These are phyloP conservation scores for Naumovozyma castellii DNA, from an alignment of 805 yeast species.

Conservation along the genomic window DNA sequence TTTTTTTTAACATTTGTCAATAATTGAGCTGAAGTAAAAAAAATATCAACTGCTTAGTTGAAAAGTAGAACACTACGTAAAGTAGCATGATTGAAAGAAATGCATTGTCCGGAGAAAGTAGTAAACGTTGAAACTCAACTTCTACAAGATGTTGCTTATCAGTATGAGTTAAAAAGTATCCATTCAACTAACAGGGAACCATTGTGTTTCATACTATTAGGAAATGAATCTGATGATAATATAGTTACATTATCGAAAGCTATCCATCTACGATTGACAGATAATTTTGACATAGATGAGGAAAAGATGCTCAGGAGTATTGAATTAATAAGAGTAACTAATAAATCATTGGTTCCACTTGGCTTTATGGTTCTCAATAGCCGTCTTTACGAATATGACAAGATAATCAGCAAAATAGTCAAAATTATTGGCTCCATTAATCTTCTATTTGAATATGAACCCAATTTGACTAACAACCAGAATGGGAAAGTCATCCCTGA, in stretches of 20 bases:
- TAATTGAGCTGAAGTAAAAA: too few species aligned
- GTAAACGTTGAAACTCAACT: neutral
- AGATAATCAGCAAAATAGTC: constrained; percentile 1
- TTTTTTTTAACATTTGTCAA: too few species aligned
- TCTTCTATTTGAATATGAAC: neutral
- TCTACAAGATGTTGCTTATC: constrained; percentile 9
- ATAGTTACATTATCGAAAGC: neutral
- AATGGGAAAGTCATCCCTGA: neutral
- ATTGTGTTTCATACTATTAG: constrained; percentile 12
- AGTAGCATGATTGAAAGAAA: too few species aligned
- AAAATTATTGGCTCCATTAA: neutral
- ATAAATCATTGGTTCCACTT: neutral
- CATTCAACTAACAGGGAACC: constrained; percentile 2
- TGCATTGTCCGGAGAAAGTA: neutral
- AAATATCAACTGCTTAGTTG: too few species aligned
- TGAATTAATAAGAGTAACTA: constrained; percentile 1
- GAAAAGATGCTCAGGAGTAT: constrained; percentile 5
- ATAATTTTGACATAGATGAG: constrained; percentile 5
- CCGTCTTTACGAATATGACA: constrained; percentile 6
- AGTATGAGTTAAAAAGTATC: constrained; percentile 4
- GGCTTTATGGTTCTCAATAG: constrained; percentile 8
- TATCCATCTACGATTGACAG: neutral
- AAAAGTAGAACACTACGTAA: too few species aligned
- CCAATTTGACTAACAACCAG: neutral
- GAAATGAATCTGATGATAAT: neutral